A percentile compares a stretch with the other conserved stretches of the same genome.
Conservation (phyloP, 805 yeast genomes). For the Candida michaelii region DNA sequence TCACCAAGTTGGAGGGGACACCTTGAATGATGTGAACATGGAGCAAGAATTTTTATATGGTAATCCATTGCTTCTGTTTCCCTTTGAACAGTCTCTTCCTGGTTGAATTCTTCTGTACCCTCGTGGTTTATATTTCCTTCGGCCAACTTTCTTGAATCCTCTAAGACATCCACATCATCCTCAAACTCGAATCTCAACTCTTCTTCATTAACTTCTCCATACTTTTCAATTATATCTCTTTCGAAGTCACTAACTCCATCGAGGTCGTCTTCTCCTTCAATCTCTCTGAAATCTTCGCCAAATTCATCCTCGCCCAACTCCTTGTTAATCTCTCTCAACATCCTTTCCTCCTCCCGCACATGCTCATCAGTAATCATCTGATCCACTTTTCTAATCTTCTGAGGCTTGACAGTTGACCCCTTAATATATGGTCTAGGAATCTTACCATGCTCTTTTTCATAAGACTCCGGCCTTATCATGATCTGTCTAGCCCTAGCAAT, state of each 20-base stretch:
- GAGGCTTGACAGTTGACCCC: conserved; percentile 47
- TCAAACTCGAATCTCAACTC: conserved; percentile 52
- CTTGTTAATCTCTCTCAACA: conserved; percentile 24
- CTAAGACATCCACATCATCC: conserved; percentile 26
- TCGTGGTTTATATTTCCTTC: no score
- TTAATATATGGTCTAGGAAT: conserved; percentile 68
- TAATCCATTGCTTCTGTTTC: conserved; percentile 35
- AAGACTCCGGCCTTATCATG: conserved; percentile 81
- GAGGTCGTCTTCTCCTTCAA: background rate
- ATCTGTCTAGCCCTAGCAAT: conserved; percentile 89
- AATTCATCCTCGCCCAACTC: conserved; percentile 18
- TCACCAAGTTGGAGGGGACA: conserved; percentile 85
- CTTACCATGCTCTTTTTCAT: conserved; percentile 53
- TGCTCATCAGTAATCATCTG: conserved; percentile 38
- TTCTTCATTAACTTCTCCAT: conserved; percentile 42
- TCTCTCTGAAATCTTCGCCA: background rate
- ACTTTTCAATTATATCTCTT: conserved; percentile 30
- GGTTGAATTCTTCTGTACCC: background rate
- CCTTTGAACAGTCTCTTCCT: background rate
- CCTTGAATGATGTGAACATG: conserved; percentile 83
- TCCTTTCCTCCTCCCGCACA: conserved; percentile 30
- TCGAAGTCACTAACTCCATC: conserved; percentile 12
- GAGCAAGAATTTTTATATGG: conserved; percentile 74
- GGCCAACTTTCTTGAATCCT: conserved; percentile 17
- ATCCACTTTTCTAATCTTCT: conserved; percentile 33